Evolutionary conservation across 164 flowering plant genomes (phyloP).

Genomic region (Vitis rotundifolia): DNA sequence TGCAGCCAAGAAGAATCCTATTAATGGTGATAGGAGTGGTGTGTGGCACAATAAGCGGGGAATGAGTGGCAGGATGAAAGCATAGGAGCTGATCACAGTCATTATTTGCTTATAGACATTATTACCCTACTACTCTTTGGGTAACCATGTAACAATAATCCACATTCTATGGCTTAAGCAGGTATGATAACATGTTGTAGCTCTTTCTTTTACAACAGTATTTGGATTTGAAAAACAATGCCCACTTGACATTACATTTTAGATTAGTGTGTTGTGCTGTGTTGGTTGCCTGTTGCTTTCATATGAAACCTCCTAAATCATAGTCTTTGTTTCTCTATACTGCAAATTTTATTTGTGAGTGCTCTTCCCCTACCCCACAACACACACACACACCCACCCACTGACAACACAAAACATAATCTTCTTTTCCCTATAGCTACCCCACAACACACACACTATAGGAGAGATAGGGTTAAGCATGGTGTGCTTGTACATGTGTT

Average conservation of each 20-base stretch:
- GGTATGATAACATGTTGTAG: constrained; percentile 1
- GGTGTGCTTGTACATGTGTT: too few species aligned
- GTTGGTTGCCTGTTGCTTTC: not conserved
- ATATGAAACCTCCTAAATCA: not conserved
- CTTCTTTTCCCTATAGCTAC: not conserved
- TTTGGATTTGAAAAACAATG: not conserved
- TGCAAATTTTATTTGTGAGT: not conserved
- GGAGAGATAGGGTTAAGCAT: too few species aligned
- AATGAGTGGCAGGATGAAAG: constrained; percentile 63
- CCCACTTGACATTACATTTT: not conserved
- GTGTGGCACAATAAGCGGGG: constrained; percentile 60
- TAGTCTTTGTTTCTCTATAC: not conserved
- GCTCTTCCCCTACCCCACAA: not conserved
- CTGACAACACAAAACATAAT: too few species aligned
- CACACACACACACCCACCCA: too few species aligned
- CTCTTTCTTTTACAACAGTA: not conserved
- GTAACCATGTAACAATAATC: not conserved
- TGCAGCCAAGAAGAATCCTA: constrained; percentile 72
- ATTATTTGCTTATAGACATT: not conserved
- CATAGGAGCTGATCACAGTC: constrained; percentile 26
- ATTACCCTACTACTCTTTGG: not conserved
- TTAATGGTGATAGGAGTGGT: constrained; percentile 46
- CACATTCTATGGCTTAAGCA: constrained; percentile 1
- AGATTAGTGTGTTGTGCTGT: not conserved
- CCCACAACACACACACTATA: too few species aligned